phyloP scores from a whole-genome alignment of 2,329 filamentous ascomycete species.

The Alternaria sp. region DNA sequence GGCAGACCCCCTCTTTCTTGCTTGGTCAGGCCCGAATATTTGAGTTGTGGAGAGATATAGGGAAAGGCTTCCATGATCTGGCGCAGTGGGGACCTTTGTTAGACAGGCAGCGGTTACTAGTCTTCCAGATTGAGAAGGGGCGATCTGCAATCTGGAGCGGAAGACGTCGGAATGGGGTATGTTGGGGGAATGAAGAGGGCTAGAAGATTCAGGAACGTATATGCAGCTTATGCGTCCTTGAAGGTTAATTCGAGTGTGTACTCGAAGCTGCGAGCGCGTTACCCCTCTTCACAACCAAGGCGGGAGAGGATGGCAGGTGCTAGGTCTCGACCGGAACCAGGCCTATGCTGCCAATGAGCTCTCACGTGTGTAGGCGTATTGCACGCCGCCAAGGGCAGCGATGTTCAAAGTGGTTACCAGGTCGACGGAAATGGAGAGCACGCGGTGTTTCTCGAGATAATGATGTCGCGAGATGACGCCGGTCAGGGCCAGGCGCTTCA shows the following conservation, averaged over 20 bases:
- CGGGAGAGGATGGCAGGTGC: conserved; percentile 14
- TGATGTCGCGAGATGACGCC: conserved; percentile 12
- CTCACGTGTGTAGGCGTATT: conserved; percentile 12
- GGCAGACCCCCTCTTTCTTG: conserved; percentile 18
- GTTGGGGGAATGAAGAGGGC: not conserved
- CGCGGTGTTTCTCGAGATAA: conserved; percentile 2
- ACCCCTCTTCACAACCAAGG: conserved; percentile 21
- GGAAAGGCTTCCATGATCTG: conserved; percentile 17
- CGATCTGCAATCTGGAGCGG: conserved; percentile 15
- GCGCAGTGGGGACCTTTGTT: conserved; percentile 1
- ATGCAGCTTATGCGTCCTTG: conserved; percentile 5
- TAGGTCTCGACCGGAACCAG: conserved; percentile 8
- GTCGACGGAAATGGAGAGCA: conserved; percentile 6
- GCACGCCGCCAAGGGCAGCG: conserved; percentile 10
- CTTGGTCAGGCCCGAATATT: conserved; percentile 13
- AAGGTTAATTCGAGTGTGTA: not conserved
- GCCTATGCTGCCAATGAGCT: conserved; percentile 12
- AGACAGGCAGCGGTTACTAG: conserved; percentile 14
- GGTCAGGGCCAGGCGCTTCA: conserved; percentile 7
- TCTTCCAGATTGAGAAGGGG: conserved; percentile 23
- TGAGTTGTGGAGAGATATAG: conserved; percentile 15
- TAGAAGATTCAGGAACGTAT: conserved; percentile 4
- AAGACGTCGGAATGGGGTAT: conserved; percentile 12
- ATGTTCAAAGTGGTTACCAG: conserved; percentile 7
- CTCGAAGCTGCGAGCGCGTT: conserved; percentile 6